Percentiles rank a stretch among this genome's conserved stretches.
These are phyloP conservation scores for Liquidambar formosana DNA, from an alignment of 164 flowering plant genomes.

Conservation along the genomic window DNA sequence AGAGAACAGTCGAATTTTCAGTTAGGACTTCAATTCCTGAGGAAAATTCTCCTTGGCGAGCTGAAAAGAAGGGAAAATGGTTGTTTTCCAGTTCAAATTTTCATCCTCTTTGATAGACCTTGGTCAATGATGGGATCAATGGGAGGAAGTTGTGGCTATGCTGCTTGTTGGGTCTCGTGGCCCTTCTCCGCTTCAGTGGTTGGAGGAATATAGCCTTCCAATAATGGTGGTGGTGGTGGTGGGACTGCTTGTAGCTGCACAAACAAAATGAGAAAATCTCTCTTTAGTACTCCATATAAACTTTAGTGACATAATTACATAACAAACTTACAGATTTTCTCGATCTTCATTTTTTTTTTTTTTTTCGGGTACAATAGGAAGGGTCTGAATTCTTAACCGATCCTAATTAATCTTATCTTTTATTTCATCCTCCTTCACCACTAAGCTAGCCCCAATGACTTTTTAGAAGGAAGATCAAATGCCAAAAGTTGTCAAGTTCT, in stretches of 20 bases:
- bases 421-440: too few relatives aligned
- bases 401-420: too few relatives aligned
- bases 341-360: background rate
- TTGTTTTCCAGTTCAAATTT: constrained; percentile 22
- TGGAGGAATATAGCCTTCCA: constrained; percentile 81
- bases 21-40: too few relatives aligned
- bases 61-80: background rate
- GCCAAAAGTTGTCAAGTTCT: too few relatives aligned
- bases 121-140: constrained; percentile 91
- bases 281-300: background rate
- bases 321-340: background rate
- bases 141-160: constrained; percentile 51
- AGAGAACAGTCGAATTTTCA: too few relatives aligned
- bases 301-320: background rate
- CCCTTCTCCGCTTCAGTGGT: constrained; percentile 60
- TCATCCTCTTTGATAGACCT: constrained; percentile 91
- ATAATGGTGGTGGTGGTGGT: constrained; percentile 89
- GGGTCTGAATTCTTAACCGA: too few relatives aligned
- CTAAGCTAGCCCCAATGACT: too few relatives aligned
- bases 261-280: background rate
- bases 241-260: constrained; percentile 86
- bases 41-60: background rate
- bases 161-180: constrained; percentile 56
- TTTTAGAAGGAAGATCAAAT: too few relatives aligned
- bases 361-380: too few relatives aligned